Conservation (phyloP, 495 filamentous ascomycete species). For the Penicillium mononematosum region DNA sequence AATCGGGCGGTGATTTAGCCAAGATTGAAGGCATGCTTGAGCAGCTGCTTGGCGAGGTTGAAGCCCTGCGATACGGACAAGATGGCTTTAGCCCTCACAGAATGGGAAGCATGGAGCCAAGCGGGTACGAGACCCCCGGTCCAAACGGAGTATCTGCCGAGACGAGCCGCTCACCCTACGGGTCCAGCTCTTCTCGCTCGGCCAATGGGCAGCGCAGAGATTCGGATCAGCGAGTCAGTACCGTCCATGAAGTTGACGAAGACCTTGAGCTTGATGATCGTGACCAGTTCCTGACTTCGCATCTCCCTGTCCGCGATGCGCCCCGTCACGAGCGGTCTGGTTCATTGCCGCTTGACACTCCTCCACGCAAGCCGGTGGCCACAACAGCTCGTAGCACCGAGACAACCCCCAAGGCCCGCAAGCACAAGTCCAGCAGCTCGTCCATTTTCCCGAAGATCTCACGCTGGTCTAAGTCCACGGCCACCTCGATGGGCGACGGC, state of each 20-base stretch:
- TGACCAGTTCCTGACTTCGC: conserved; percentile 49
- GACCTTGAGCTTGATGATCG: conserved; percentile 54
- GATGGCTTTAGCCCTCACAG: conserved; percentile 31
- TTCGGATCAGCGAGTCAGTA: conserved; percentile 79
- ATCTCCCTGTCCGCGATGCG: conserved; percentile 36
- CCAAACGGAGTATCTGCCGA: conserved; percentile 67
- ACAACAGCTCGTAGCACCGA: conserved; percentile 63
- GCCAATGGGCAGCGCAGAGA: conserved; percentile 53
- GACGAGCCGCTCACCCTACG: conserved; percentile 74
- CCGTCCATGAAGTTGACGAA: conserved; percentile 77
- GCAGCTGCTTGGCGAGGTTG: conserved; percentile 86
- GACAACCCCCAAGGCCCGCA: conserved; percentile 74
- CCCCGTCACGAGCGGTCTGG: conserved; percentile 52
- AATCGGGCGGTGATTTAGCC: conserved; percentile 80
- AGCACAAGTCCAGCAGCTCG: conserved; percentile 86
- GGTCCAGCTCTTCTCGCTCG: conserved; percentile 65
- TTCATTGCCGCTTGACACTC: conserved; percentile 68
- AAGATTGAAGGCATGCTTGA: conserved; percentile 96
- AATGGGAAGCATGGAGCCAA: conserved; percentile 42
- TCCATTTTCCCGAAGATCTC: conserved; percentile 93
- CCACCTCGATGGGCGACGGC: conserved; percentile 66
- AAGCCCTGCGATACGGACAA: conserved; percentile 71
- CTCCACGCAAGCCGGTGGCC: conserved; percentile 62
- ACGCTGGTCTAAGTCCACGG: conserved; percentile 94
- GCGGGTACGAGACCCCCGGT: conserved; percentile 82